phyloP scores from a whole-genome alignment of 768 basidiomycete species.

The Mycena sanguinolenta region DNA sequence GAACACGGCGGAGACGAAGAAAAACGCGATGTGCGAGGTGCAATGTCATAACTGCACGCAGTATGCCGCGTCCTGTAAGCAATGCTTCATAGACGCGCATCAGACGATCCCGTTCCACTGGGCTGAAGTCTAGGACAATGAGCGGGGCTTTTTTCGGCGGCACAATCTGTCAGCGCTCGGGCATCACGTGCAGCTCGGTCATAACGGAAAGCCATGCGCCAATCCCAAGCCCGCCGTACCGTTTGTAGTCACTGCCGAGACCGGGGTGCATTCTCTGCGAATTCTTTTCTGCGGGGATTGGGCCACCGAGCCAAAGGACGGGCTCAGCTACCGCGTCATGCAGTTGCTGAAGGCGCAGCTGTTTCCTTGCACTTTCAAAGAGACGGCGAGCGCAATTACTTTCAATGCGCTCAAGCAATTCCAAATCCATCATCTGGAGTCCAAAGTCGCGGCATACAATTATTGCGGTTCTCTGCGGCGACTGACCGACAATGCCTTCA shows the following conservation, averaged over 20 bases:
- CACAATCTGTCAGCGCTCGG: background rate
- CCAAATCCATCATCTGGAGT: constrained; percentile 7
- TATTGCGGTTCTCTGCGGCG: constrained; percentile 39
- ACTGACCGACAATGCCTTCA: constrained; percentile 39
- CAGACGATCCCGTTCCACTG: background rate
- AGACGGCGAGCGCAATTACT: background rate
- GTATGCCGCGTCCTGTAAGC: background rate
- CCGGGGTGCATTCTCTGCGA: background rate
- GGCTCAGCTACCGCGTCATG: constrained; percentile 31
- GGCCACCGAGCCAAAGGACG: background rate
- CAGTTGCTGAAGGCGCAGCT: constrained; percentile 7
- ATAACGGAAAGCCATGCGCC: background rate
- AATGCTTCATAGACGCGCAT: background rate
- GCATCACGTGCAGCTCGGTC: background rate
- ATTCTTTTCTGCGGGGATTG: constrained; percentile 1
- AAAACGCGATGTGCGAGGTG: no score
- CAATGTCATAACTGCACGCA: background rate
- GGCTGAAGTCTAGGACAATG: background rate
- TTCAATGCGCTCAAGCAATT: constrained; percentile 11
- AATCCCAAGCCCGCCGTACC: background rate
- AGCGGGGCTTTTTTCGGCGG: background rate
- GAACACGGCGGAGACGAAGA: no score
- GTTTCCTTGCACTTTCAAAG: constrained; percentile 1
- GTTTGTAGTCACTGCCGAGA: background rate
- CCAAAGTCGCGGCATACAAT: constrained; percentile 34